Percentiles rank a stretch among this genome's conserved stretches.
phyloP scores from a whole-genome alignment of 371 early-diverging fungal genomes.

The Chytridium lagenaria region DNA sequence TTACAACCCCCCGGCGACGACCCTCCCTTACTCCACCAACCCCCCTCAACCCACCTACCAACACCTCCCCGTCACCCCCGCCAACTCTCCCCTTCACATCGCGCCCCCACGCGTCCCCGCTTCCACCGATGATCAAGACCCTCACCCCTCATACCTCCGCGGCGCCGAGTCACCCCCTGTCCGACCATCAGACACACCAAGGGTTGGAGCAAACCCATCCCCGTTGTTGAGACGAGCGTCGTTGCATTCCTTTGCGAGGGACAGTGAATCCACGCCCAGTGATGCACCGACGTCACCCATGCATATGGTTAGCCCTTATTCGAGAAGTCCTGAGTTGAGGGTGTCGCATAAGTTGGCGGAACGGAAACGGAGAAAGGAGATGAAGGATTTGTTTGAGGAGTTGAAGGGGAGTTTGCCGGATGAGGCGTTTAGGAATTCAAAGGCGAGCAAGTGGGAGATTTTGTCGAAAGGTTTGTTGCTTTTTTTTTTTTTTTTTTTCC shows the following conservation, averaged over 20 bases:
- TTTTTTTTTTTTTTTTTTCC: too few relatives aligned
- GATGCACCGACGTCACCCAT: neutral
- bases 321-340: conserved; percentile 70
- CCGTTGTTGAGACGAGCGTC: neutral
- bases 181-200: neutral
- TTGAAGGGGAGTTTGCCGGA: conserved; percentile 75
- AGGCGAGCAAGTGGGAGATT: conserved; percentile 88
- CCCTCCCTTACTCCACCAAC: neutral
- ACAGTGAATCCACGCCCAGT: neutral
- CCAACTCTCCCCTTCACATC: neutral
- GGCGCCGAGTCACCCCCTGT: neutral
- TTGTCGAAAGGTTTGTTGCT: conserved; percentile 69
- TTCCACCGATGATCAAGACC: neutral
- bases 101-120: neutral
- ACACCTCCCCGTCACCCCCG: neutral
- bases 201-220: neutral
- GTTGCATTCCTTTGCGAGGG: neutral
- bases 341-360: conserved; percentile 86
- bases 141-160: neutral
- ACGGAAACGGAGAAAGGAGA: conserved; percentile 81
- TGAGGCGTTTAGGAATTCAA: conserved; percentile 66
- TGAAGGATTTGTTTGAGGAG: conserved; percentile 88
- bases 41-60: neutral
- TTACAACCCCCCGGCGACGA: neutral
- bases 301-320: conserved; percentile 54